phyloP scores from a whole-genome alignment of 257 asterid genomes.

The Nicotiana knightiana region DNA sequence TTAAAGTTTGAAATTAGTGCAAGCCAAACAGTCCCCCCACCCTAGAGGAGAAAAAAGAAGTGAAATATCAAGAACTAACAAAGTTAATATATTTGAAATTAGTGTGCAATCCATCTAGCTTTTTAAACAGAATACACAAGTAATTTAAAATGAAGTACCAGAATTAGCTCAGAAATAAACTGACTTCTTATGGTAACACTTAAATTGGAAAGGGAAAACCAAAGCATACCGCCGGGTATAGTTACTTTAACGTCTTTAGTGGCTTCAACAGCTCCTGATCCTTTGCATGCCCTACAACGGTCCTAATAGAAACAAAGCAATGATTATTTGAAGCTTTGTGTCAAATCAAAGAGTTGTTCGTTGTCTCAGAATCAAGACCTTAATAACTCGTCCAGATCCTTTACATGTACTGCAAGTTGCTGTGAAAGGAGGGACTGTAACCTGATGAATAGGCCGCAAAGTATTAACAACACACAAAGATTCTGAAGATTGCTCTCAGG shows the following conservation, averaged over 20 bases:
- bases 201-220: conserved; percentile 2
- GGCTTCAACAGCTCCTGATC: conserved; percentile 70
- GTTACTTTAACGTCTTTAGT: conserved; percentile 69
- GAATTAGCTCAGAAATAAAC: neutral
- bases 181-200: neutral
- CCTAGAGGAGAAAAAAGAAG: neutral
- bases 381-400: conserved; percentile 69
- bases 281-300: conserved; percentile 58
- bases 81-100: neutral
- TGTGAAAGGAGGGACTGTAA: conserved; percentile 70
- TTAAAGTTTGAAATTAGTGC: neutral
- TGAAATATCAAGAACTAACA: neutral
- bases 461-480: neutral
- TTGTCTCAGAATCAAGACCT: conserved; percentile 37
- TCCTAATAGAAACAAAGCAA: conserved; percentile 34
- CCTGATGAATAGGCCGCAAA: conserved; percentile 32
- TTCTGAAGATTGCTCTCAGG: neutral
- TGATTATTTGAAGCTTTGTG: conserved; percentile 6
- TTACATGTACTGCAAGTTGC: conserved; percentile 68
- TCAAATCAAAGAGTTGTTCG: conserved; percentile 8
- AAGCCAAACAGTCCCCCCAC: neutral
- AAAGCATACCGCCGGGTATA: conserved; percentile 72
- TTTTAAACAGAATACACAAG: neutral
- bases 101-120: neutral
- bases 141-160: neutral